Evolutionary conservation across 2,329 filamentous ascomycete species (phyloP).

Genomic region (Acrocalymma vagum): DNA sequence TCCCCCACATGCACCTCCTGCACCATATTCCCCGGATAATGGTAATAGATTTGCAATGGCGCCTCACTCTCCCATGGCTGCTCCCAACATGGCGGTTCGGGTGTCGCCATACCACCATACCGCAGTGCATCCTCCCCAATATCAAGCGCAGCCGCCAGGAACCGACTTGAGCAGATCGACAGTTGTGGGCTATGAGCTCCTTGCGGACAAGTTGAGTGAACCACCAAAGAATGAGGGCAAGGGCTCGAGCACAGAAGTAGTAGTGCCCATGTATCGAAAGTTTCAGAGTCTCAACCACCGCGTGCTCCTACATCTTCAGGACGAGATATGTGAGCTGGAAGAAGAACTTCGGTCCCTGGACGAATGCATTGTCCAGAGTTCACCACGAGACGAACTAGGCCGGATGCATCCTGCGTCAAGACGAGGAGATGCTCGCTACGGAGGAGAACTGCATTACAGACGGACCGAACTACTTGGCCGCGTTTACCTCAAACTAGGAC

Average conservation of each 20-base stretch:
- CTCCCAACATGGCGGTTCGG: conserved; percentile 25
- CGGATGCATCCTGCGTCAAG: conserved; percentile 64
- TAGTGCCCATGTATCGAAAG: conserved; percentile 76
- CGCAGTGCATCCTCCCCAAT: conserved; percentile 34
- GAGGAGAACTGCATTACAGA: conserved; percentile 66
- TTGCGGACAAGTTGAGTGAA: conserved; percentile 47
- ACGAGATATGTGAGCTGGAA: conserved; percentile 83
- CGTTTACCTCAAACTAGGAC: conserved; percentile 71
- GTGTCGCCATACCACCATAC: conserved; percentile 29
- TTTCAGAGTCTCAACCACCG: conserved; percentile 87
- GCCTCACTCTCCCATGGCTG: conserved; percentile 28
- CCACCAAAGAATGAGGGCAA: conserved; percentile 29
- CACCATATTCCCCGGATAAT: conserved; percentile 29
- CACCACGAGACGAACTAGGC: conserved; percentile 34
- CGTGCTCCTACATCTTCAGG: conserved; percentile 82
- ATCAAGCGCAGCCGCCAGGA: conserved; percentile 29
- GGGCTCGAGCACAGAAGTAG: conserved; percentile 17
- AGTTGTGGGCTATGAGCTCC: conserved; percentile 47
- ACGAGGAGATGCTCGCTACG: conserved; percentile 63
- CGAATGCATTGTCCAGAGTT: conserved; percentile 58
- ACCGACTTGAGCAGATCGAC: conserved; percentile 36
- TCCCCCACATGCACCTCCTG: conserved; percentile 21
- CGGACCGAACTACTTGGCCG: conserved; percentile 68
- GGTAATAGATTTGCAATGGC: conserved; percentile 31
- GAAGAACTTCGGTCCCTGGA: conserved; percentile 78